These are phyloP conservation scores for Onygena corvina DNA, from an alignment of 2,329 filamentous ascomycete genomes.

Conservation along the genomic window DNA sequence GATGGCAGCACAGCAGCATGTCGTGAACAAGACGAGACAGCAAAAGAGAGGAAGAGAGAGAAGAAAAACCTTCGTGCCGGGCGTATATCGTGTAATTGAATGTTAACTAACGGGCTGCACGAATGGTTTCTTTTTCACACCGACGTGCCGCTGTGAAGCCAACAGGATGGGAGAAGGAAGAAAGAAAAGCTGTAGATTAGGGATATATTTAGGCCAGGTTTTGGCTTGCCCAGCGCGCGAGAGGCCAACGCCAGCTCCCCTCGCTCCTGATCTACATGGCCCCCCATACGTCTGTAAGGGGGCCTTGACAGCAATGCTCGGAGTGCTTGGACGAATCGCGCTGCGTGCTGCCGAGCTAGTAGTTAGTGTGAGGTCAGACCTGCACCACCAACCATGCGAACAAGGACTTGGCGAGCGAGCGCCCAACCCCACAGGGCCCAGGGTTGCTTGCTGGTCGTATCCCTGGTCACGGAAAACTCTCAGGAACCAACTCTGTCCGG, in stretches of 20 bases:
- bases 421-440: not conserved
- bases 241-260: not conserved
- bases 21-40: not conserved
- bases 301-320: not conserved
- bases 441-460: not conserved
- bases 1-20: not conserved
- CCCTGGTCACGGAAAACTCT: not conserved
- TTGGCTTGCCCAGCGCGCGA: not conserved
- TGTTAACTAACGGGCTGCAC: not conserved
- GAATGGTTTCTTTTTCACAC: conserved; percentile 4
- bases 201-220: conserved; percentile 6
- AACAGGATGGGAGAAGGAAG: not conserved
- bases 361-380: conserved; percentile 5
- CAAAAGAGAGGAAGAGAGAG: not conserved
- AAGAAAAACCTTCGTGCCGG: not conserved
- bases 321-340: conserved; percentile 1
- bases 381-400: conserved; percentile 6
- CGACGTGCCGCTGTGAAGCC: not conserved
- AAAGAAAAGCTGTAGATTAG: not conserved
- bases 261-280: conserved; percentile 4
- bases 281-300: conserved; percentile 4
- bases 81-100: not conserved
- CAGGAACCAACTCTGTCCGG: no score
- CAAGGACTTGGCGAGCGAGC: not conserved
- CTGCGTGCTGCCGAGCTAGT: conserved; percentile 1